Evolutionary conservation across 1,284 basidiomycete genomes (phyloP).

Genomic region (Leccinum griseonigrum): DNA sequence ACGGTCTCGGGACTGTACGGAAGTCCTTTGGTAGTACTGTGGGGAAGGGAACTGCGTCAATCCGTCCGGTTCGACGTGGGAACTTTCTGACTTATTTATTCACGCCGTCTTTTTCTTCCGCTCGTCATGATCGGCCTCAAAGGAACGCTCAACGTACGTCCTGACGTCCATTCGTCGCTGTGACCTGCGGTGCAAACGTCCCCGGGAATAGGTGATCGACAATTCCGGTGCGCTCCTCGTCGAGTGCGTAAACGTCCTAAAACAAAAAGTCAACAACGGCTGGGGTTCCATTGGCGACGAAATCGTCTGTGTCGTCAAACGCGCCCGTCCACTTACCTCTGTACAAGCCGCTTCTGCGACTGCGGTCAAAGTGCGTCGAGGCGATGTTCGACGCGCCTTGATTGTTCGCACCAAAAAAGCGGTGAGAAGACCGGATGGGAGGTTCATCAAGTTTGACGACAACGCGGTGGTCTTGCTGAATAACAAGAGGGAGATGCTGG

Average conservation of each 20-base stretch:
- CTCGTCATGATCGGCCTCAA: conserved; percentile 90
- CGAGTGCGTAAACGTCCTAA: conserved; percentile 96
- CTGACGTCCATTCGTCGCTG: not conserved
- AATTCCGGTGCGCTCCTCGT: conserved; percentile 97
- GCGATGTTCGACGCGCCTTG: conserved; percentile 93
- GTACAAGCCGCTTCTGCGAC: conserved; percentile 60
- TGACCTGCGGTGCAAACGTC: not conserved
- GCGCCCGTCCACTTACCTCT: conserved; percentile 80
- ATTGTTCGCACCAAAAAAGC: conserved; percentile 90
- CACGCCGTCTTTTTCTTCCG: not conserved
- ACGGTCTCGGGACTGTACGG: not conserved
- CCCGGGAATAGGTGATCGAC: conserved; percentile 77
- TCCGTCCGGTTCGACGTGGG: conserved; percentile 15
- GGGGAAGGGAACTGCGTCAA: not conserved
- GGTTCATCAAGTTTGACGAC: conserved; percentile 91
- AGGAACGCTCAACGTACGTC: conserved; percentile 76
- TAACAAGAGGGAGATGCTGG: conserved; percentile 96
- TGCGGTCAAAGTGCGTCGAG: conserved; percentile 83
- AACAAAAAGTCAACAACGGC: conserved; percentile 92
- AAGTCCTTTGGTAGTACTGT: not conserved
- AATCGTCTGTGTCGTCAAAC: conserved; percentile 95
- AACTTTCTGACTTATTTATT: conserved; percentile 23
- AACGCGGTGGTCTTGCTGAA: conserved; percentile 96
- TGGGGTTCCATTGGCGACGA: conserved; percentile 88
- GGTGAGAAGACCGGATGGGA: conserved; percentile 83